A percentile compares a stretch with the other conserved stretches of the same genome.
Conservation (phyloP, 805 yeast genomes). For the Hemisphaericaspora nanyangensis region DNA sequence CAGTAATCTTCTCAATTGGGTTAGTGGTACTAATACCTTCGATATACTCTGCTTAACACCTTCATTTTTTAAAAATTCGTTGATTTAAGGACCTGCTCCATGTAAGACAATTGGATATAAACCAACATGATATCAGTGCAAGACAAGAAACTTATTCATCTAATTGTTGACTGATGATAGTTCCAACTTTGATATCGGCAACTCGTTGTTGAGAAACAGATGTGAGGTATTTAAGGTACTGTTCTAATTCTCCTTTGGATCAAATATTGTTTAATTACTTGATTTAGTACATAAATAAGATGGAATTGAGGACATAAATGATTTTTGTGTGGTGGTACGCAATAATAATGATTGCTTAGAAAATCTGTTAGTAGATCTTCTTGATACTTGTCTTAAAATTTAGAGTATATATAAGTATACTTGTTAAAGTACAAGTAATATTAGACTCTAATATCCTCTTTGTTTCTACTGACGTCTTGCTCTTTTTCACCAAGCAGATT, state of each 20-base stretch:
- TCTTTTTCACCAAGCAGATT: too few species aligned
- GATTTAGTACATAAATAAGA: constrained; percentile 66
- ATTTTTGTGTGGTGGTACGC: background rate
- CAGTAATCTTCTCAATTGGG: constrained; percentile 94
- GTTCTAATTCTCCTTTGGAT: too few species aligned
- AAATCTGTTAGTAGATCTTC: constrained; percentile 7
- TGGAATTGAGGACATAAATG: background rate
- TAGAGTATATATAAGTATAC: background rate
- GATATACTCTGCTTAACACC: constrained; percentile 89
- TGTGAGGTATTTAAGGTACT: too few species aligned
- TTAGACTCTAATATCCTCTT: too few species aligned
- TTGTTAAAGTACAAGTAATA: background rate
- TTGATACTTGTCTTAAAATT: constrained; percentile 19
- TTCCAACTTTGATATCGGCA: too few species aligned
- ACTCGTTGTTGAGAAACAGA: too few species aligned
- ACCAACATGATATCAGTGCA: constrained; percentile 94
- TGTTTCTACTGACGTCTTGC: too few species aligned
- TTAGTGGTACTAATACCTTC: constrained; percentile 98
- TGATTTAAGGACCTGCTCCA: constrained; percentile 99
- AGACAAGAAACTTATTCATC: constrained; percentile 92
- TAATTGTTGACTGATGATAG: constrained; percentile 92
- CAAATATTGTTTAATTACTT: too few species aligned
- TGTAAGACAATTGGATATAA: constrained; percentile 94
- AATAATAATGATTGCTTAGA: background rate
- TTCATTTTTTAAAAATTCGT: constrained; percentile 88